A percentile compares a stretch with the other conserved stretches of the same genome.
These are phyloP conservation scores for Arthromyces matolae DNA, from an alignment of 768 basidiomycete genomes.

Conservation along the genomic window DNA sequence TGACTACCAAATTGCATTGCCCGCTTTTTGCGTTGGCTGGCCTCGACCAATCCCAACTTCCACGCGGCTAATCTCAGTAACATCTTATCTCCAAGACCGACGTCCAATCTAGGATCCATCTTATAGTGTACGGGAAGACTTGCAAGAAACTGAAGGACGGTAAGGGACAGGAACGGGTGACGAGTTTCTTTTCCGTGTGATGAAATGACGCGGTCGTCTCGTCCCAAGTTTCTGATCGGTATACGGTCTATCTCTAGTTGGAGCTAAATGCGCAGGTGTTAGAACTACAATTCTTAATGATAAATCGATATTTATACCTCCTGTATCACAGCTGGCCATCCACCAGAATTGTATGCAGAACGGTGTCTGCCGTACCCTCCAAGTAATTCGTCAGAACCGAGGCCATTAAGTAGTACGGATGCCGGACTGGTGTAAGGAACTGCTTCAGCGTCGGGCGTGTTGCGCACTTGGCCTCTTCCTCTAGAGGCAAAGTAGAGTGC, in stretches of 20 bases:
- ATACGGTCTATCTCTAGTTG: constrained; percentile 88
- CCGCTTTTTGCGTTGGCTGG: constrained; percentile 76
- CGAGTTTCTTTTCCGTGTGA: constrained; percentile 89
- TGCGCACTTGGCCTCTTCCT: constrained; percentile 60
- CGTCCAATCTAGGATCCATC: constrained; percentile 66
- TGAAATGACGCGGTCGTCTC: constrained; percentile 93
- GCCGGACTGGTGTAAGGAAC: constrained; percentile 68
- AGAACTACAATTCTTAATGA: not conserved
- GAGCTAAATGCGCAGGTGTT: constrained; percentile 45
- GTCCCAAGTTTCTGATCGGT: constrained; percentile 83
- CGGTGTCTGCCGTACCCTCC: constrained; percentile 93
- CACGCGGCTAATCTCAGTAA: constrained; percentile 69
- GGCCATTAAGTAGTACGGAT: constrained; percentile 80
- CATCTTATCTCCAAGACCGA: constrained; percentile 89
- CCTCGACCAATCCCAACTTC: constrained; percentile 71
- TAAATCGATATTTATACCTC: constrained; percentile 50
- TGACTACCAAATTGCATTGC: constrained; percentile 97
- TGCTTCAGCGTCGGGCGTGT: constrained; percentile 29
- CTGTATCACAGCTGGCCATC: constrained; percentile 75
- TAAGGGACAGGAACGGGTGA: constrained; percentile 85
- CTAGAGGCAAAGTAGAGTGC: constrained; percentile 93
- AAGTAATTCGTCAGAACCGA: constrained; percentile 93
- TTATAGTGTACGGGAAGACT: constrained; percentile 78
- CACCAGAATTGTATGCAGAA: constrained; percentile 58
- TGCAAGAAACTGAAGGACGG: constrained; percentile 74